A percentile compares a stretch with the other conserved stretches of the same genome.
phyloP scores from a whole-genome alignment of 2,329 filamentous ascomycete species.

The Claviceps maximensis region DNA sequence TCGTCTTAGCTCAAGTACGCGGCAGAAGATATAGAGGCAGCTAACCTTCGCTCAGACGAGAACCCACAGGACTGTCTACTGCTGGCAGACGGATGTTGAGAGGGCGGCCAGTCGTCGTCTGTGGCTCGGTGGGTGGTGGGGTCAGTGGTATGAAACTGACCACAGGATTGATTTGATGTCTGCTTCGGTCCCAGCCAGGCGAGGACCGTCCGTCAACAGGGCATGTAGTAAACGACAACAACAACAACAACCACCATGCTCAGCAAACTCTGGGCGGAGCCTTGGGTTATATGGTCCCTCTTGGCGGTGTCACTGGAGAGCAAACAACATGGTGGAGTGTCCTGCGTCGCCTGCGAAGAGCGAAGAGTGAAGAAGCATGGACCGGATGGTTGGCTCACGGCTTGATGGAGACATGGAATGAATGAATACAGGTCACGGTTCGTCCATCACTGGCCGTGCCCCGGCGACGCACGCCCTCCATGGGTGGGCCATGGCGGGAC shows the following conservation, averaged over 20 bases:
- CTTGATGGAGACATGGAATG: neutral
- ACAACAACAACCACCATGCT: neutral
- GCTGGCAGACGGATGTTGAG: neutral
- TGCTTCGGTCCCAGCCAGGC: neutral
- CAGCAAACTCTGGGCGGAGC: neutral
- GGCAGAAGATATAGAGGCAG: neutral
- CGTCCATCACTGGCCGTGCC: neutral
- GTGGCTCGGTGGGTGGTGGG: neutral
- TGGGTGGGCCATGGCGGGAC: neutral
- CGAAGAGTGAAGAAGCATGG: neutral
- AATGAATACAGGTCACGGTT: neutral
- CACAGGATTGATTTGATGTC: neutral
- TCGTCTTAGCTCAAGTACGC: neutral
- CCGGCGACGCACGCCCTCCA: neutral
- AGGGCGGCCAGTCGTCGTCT: neutral
- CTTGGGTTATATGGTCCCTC: neutral
- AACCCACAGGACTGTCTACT: neutral
- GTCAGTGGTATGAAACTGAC: neutral
- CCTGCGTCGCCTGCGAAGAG: neutral
- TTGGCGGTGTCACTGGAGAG: neutral
- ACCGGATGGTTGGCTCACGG: neutral
- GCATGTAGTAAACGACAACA: neutral
- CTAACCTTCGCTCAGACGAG: neutral
- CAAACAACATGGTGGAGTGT: neutral
- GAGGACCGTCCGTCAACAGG: neutral